A percentile compares a stretch with the other conserved stretches of the same genome.
Conservation (phyloP, 768 basidiomycete species). For the Psilocybe azurescens region DNA sequence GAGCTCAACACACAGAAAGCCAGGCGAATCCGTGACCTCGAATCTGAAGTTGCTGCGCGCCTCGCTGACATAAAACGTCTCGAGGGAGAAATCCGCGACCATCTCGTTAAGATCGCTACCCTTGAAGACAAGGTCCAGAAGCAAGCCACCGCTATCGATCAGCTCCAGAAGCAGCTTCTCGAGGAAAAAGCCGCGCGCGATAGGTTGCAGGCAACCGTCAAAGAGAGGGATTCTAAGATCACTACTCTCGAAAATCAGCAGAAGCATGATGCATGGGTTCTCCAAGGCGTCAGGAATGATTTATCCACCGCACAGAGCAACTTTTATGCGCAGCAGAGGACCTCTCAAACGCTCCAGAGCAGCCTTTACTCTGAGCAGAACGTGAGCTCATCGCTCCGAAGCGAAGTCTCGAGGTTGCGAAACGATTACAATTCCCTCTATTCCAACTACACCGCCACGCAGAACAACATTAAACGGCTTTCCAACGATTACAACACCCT, state of each 20-base stretch:
- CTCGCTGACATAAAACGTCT: background rate
- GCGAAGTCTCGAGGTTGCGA: background rate
- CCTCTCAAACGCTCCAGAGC: background rate
- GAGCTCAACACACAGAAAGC: background rate
- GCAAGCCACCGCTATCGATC: background rate
- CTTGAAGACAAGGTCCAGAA: background rate
- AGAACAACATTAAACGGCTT: background rate
- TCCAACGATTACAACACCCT: background rate
- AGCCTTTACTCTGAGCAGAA: background rate
- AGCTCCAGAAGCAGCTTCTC: background rate
- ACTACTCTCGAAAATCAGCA: background rate
- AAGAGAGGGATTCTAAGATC: background rate
- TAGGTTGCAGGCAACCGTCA: background rate
- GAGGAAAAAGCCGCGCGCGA: background rate
- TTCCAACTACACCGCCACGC: background rate
- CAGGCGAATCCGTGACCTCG: background rate
- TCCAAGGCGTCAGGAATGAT: background rate
- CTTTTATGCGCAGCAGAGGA: background rate
- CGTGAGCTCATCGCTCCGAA: background rate
- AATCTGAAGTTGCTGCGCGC: background rate
- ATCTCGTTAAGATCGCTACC: background rate
- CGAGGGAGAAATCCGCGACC: background rate
- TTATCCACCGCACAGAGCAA: background rate
- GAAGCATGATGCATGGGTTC: background rate
- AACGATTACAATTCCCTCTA: background rate